Evolutionary conservation across 2,329 filamentous ascomycete genomes (phyloP).

Genomic region (Penicillium frequentans): DNA sequence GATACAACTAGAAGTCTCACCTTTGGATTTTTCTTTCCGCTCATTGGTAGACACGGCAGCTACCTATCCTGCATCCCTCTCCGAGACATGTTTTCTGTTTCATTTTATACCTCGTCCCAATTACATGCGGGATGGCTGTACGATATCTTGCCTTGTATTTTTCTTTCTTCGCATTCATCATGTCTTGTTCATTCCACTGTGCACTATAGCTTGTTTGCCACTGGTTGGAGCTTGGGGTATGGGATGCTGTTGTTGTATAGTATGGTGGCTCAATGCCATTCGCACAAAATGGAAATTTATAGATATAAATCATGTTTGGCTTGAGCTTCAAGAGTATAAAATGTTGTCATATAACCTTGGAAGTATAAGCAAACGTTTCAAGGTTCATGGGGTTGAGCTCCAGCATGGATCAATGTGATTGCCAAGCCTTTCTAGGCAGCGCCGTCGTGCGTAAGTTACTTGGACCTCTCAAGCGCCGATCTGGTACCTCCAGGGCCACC

Average conservation of each 20-base stretch:
- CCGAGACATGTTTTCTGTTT: conserved; percentile 7
- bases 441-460: conserved; percentile 14
- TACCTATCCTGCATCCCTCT: conserved; percentile 5
- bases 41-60: conserved; percentile 2
- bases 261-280: conserved; percentile 18
- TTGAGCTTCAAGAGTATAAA: neutral
- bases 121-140: conserved; percentile 19
- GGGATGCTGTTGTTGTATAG: conserved; percentile 18
- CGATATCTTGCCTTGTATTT: conserved; percentile 17
- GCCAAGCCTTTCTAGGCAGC: conserved; percentile 25
- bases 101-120: conserved; percentile 21
- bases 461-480: conserved; percentile 11
- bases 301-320: conserved; percentile 1
- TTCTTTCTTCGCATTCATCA: conserved; percentile 11
- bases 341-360: no score
- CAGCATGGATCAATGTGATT: neutral
- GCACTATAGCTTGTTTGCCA: conserved; percentile 9
- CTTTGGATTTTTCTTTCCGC: neutral
- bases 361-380: neutral
- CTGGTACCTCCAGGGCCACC: neutral
- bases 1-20: conserved; percentile 52
- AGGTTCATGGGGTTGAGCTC: neutral
- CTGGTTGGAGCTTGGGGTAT: conserved; percentile 15
- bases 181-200: conserved; percentile 10
- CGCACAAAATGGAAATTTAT: conserved; percentile 17